Percentiles rank a stretch among this genome's conserved stretches.
These are phyloP conservation scores for Fagopyrum esculentum DNA, from an alignment of 148 eudicot genomes.

Conservation along the genomic window DNA sequence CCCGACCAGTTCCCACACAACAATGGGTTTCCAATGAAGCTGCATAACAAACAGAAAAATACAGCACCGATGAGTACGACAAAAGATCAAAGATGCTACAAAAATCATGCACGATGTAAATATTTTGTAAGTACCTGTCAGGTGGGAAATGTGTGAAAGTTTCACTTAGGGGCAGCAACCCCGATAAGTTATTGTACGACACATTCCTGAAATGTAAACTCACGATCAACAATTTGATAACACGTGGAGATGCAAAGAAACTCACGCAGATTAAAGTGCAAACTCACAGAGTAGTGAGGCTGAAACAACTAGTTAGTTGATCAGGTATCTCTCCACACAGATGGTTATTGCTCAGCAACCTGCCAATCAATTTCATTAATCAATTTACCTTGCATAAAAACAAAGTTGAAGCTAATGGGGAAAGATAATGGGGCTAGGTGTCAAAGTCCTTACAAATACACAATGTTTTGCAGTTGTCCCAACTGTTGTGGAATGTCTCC, in stretches of 20 bases:
- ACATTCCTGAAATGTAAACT: constrained; percentile 37
- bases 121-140: constrained; percentile 34
- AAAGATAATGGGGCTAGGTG: neutral
- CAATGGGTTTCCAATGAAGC: constrained; percentile 59
- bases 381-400: neutral
- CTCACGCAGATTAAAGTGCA: neutral
- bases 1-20: constrained; percentile 68
- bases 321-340: constrained; percentile 48
- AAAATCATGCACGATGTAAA: neutral
- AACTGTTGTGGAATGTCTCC: constrained; percentile 47
- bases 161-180: constrained; percentile 34
- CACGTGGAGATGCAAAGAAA: neutral
- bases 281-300: constrained; percentile 53
- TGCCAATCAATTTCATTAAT: constrained; percentile 16
- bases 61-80: neutral
- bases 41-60: constrained; percentile 17
- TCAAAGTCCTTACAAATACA: constrained; percentile 34
- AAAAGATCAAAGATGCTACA: neutral
- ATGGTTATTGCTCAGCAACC: constrained; percentile 49
- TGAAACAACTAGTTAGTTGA: constrained; percentile 50
- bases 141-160: constrained; percentile 47
- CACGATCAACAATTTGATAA: constrained; percentile 9
- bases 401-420: neutral
- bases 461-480: constrained; percentile 56
- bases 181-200: constrained; percentile 59